These are phyloP conservation scores for Lichtheimia ornata DNA, from an alignment of 371 early-diverging fungal genomes.

Conservation along the genomic window DNA sequence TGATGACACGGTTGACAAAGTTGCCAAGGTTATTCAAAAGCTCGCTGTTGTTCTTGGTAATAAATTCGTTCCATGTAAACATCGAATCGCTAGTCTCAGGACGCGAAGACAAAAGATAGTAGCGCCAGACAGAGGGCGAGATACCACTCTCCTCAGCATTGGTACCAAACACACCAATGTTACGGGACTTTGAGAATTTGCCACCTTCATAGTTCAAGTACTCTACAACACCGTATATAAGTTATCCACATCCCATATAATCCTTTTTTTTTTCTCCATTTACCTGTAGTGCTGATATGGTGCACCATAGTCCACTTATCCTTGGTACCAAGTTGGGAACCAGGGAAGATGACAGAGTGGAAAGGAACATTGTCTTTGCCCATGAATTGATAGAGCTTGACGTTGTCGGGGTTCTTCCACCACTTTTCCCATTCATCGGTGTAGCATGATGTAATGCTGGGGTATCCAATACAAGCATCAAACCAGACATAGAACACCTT, in stretches of 20 bases:
- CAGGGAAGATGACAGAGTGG: slow-evolving; percentile 99
- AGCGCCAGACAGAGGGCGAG: slow-evolving; percentile 97
- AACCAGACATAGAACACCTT: slow-evolving; percentile 99
- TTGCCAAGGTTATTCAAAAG: slow-evolving; percentile 98
- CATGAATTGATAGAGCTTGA: slow-evolving; percentile 99
- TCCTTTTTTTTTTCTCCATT: background rate
- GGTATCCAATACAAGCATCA: slow-evolving; percentile 99
- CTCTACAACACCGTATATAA: slow-evolving; percentile 56
- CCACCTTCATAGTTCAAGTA: slow-evolving; percentile 98
- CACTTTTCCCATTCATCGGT: slow-evolving; percentile 94
- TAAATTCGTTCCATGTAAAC: slow-evolving; percentile 96
- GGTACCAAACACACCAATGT: slow-evolving; percentile 99
- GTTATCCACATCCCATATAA: background rate
- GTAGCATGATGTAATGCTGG: slow-evolving; percentile 95
- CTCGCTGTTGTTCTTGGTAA: slow-evolving; percentile 93
- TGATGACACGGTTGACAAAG: slow-evolving; percentile 97
- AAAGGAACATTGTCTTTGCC: slow-evolving; percentile 99
- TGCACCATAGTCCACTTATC: slow-evolving; percentile 92
- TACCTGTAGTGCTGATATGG: slow-evolving; percentile 93
- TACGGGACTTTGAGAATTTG: slow-evolving; percentile 98
- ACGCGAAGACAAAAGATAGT: slow-evolving; percentile 94
- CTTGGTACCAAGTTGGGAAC: slow-evolving; percentile 84
- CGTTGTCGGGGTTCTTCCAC: slow-evolving; percentile 98
- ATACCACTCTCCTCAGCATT: slow-evolving; percentile 93
- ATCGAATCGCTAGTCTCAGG: slow-evolving; percentile 98